Percentiles rank a stretch among this genome's conserved stretches.
Evolutionary conservation across 495 filamentous ascomycete species (phyloP).

Genomic region (Penicillium cataractarum): DNA sequence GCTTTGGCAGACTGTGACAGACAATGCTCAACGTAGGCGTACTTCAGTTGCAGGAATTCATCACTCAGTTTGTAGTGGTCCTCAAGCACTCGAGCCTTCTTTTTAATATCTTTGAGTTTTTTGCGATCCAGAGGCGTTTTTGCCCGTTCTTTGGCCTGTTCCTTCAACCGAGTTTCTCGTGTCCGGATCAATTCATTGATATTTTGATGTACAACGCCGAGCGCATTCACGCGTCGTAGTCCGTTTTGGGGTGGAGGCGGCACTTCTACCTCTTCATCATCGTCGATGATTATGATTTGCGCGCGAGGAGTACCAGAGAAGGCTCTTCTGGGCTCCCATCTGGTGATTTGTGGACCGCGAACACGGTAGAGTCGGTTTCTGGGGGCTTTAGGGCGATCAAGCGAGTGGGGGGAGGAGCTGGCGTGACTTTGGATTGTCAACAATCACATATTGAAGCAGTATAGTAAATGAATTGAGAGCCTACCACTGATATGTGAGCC

Average conservation of each 20-base stretch:
- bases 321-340: not conserved
- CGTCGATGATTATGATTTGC: conserved; percentile 17
- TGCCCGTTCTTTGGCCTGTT: not conserved
- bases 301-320: conserved; percentile 14
- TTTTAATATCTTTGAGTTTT: conserved; percentile 8
- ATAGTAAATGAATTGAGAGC: too few species aligned
- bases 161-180: conserved; percentile 7
- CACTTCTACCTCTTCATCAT: conserved; percentile 14
- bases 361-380: not conserved
- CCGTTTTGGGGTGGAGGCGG: not conserved
- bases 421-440: not conserved
- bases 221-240: not conserved
- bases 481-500: not conserved
- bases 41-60: conserved; percentile 13
- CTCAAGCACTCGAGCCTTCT: not conserved
- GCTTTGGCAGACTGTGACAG: not conserved
- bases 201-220: not conserved
- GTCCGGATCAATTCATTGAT: conserved; percentile 13
- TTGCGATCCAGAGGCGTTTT: conserved; percentile 8
- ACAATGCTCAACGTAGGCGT: conserved; percentile 1
- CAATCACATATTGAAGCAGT: not conserved
- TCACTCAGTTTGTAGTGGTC: not conserved
- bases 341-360: not conserved
- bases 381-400: not conserved
- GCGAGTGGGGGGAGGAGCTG: not conserved